Evolutionary conservation across 306 rosid species (phyloP).

Genomic region (Delonix regia): DNA sequence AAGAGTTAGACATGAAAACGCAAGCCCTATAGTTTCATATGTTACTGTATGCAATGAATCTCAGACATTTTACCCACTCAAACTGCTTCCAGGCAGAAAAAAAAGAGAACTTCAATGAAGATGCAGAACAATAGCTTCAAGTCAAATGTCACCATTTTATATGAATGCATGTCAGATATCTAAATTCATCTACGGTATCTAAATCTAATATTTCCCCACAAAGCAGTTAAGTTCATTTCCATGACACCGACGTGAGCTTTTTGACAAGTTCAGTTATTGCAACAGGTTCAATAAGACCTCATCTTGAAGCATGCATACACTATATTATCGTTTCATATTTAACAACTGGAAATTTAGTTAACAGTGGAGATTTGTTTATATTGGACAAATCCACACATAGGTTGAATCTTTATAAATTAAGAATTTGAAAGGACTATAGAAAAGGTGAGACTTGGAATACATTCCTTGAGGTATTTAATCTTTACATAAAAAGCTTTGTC

Average conservation of each 20-base stretch:
- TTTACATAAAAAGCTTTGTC: too few relatives aligned
- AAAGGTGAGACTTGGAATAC: too few relatives aligned
- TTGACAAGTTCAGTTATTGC: background rate
- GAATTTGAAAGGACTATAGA: background rate
- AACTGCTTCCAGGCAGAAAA: background rate
- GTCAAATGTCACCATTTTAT: background rate
- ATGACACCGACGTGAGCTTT: background rate
- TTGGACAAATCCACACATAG: background rate
- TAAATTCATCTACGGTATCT: background rate
- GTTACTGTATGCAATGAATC: background rate
- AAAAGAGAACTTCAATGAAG: background rate
- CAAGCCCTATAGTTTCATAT: background rate
- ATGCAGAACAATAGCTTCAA: background rate
- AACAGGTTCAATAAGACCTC: background rate
- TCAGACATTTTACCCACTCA: background rate
- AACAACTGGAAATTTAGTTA: background rate
- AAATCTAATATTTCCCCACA: background rate
- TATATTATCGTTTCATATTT: background rate
- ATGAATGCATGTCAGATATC: background rate
- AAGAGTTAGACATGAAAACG: conserved; percentile 1
- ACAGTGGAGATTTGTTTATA: background rate
- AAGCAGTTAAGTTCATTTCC: background rate
- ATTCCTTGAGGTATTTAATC: too few relatives aligned
- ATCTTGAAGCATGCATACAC: background rate
- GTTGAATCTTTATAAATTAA: background rate